Evolutionary conservation across 208 protist genomes (phyloP).

Genomic region (Acanthamoeba culbertsoni): DNA sequence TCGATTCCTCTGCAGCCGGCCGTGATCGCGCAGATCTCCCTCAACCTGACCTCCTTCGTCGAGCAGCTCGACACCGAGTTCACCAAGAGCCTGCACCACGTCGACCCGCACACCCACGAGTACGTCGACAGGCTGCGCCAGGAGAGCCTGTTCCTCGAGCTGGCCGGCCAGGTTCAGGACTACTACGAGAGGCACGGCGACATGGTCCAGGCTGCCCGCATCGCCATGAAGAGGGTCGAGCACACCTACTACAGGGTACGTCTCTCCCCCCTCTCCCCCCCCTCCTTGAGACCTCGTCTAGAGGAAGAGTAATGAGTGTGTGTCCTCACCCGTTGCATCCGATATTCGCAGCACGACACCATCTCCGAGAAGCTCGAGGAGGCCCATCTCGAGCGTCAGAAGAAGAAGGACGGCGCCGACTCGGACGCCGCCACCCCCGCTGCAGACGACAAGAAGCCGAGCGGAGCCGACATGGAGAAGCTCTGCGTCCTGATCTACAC

Average conservation of each 20-base stretch:
- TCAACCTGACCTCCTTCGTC: conserved; percentile 79
- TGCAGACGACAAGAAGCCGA: neutral
- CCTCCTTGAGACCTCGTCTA: neutral
- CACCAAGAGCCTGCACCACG: conserved; percentile 78
- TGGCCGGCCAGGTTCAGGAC: conserved; percentile 68
- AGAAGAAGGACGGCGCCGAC: neutral
- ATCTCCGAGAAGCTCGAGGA: conserved; percentile 23
- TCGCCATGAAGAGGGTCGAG: conserved; percentile 79
- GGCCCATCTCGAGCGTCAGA: conserved; percentile 14
- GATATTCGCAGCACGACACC: conserved; percentile 28
- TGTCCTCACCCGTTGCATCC: neutral
- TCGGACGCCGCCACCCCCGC: neutral
- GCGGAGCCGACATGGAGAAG: conserved; percentile 49
- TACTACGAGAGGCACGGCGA: conserved; percentile 62
- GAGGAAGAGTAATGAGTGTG: neutral
- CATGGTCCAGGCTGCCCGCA: conserved; percentile 56
- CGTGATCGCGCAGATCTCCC: conserved; percentile 4
- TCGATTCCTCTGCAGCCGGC: neutral
- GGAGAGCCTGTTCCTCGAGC: conserved; percentile 72
- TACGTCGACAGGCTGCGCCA: conserved; percentile 83
- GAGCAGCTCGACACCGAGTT: conserved; percentile 86
- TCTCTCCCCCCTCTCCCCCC: neutral
- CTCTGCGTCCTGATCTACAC: conserved; percentile 80
- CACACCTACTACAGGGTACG: conserved; percentile 82
- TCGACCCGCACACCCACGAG: conserved; percentile 82